Base-by-base conservation (phyloP, 1,284 basidiomycete genomes). In the Ustilago lituana region DNA sequence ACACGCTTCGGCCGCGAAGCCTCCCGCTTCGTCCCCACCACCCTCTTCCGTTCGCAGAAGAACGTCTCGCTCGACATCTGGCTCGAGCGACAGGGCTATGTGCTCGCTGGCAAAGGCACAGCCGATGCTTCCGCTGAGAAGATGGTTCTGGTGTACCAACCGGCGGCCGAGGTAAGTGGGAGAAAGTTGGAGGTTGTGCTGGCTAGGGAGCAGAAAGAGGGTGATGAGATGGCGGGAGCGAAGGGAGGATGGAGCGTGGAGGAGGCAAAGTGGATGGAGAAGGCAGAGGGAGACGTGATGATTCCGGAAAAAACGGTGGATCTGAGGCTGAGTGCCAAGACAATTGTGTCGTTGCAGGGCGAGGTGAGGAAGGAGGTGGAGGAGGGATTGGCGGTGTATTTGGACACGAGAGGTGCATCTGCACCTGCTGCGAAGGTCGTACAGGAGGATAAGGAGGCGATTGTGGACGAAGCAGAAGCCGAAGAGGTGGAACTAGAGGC, bases 21-120 rank as follows among this genome's bases (percentile, higher is more conserved):
- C 6, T 60, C 57, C 3, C 61, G 62, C 32, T 71, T 71, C 24
- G 58, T 57, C 0, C 67, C 67, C 2, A 36, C 52, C 7, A 65
- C 67, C 0, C 40, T 65, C n/a, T 65, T 71, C 54, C 57, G 62
- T 4, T 40, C 58, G 46, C 58, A 65, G 11, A 71, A 71, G 53
- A 59, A 58, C 24, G 12, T 49, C 19, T 54, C 53, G 56, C 43
- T 58, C 15, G 57, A 56, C 10, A 49, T 60, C 27, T 66, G 62
- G 62, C 58, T 71, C 33, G 62, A 71, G 6, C 14, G 54, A 8
- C 56, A 65, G 11, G 50, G 54, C 15, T 71, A 59, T 6, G 7
- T 14, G 2, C 45, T 54, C 2, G 15, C 41, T 2, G 35, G 23
- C 48, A 19, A 43, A 9, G 43, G 39, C 1, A 36, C 31, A 10